Conservation (phyloP, 768 basidiomycete genomes). For the Kwoniella bestiolae region DNA sequence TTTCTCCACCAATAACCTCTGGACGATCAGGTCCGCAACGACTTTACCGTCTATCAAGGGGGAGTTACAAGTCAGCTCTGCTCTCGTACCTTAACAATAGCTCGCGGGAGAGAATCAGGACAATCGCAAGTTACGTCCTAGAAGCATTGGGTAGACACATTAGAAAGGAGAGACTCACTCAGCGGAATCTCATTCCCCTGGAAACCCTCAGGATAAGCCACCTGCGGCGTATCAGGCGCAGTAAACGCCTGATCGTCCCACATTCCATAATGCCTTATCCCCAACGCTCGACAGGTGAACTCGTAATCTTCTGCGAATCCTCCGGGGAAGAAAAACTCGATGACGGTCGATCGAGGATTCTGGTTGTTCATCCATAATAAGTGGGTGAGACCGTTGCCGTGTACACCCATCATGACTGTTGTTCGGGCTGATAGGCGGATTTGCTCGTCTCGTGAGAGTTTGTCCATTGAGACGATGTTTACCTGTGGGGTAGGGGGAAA, state of each 20-base stretch:
- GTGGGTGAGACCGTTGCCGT: constrained; percentile 67
- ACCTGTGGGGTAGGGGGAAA: constrained; percentile 58
- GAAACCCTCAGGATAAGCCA: constrained; percentile 83
- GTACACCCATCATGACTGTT: constrained; percentile 64
- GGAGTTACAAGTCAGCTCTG: too few relatives aligned
- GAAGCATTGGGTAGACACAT: too few relatives aligned
- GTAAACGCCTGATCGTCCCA: constrained; percentile 81
- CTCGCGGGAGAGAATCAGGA: too few relatives aligned
- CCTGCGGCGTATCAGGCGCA: constrained; percentile 70
- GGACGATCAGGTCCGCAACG: constrained; percentile 48
- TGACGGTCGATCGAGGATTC: constrained; percentile 74
- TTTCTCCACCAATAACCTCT: constrained; percentile 45
- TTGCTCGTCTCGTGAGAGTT: constrained; percentile 78
- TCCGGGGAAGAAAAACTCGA: constrained; percentile 79
- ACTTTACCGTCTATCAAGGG: constrained; percentile 51
- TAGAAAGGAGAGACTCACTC: constrained; percentile 60
- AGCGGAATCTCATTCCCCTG: constrained; percentile 88
- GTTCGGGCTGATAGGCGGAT: constrained; percentile 78
- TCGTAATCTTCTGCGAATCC: constrained; percentile 87
- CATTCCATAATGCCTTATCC: constrained; percentile 79
- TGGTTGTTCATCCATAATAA: constrained; percentile 77
- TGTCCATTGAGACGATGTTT: constrained; percentile 83
- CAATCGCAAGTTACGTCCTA: too few relatives aligned
- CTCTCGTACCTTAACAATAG: too few relatives aligned
- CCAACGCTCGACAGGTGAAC: constrained; percentile 77